Percentiles rank a stretch among this genome's conserved stretches.
phyloP scores from a whole-genome alignment of 2,329 filamentous ascomycete genomes.

The Colletotrichum plurivorum region DNA sequence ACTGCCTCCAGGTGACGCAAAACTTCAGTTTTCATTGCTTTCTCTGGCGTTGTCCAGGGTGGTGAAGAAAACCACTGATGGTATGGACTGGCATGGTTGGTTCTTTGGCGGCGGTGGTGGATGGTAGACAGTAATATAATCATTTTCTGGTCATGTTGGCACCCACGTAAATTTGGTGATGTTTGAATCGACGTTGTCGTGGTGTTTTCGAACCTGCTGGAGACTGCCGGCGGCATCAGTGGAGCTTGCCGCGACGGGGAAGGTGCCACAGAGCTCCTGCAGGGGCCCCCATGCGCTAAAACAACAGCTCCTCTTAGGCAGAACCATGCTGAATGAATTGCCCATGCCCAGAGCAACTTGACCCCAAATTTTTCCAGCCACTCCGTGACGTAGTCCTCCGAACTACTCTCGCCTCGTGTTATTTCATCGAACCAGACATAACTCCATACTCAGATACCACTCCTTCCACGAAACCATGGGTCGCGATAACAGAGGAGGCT shows the following conservation, averaged over 20 bases:
- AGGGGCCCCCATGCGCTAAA: slow-evolving; percentile 27
- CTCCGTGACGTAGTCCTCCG: slow-evolving; percentile 28
- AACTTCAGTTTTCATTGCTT: slow-evolving; percentile 28
- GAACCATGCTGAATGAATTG: slow-evolving; percentile 9
- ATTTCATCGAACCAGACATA: not conserved
- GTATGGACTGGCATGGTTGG: not conserved
- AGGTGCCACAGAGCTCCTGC: slow-evolving; percentile 8
- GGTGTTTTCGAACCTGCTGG: slow-evolving; percentile 16
- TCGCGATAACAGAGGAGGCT: slow-evolving; percentile 67
- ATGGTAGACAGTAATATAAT: not conserved
- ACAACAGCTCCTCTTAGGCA: slow-evolving; percentile 21
- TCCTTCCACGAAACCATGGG: slow-evolving; percentile 3
- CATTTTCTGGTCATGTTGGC: too few species aligned
- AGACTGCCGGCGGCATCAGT: slow-evolving; percentile 23
- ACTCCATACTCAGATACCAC: not conserved
- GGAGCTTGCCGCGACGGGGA: slow-evolving; percentile 8
- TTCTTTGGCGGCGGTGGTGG: not conserved
- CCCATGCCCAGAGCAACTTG: not conserved
- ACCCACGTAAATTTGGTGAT: slow-evolving; percentile 1
- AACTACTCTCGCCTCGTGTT: not conserved
- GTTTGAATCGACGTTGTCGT: not conserved
- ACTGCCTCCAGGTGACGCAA: slow-evolving; percentile 36
- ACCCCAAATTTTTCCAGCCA: slow-evolving; percentile 31
- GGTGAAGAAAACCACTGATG: slow-evolving; percentile 18
- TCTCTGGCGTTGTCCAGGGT: slow-evolving; percentile 29